phyloP scores from a whole-genome alignment of 1,284 basidiomycete species.

The Sanguinoderma infundibulare region DNA sequence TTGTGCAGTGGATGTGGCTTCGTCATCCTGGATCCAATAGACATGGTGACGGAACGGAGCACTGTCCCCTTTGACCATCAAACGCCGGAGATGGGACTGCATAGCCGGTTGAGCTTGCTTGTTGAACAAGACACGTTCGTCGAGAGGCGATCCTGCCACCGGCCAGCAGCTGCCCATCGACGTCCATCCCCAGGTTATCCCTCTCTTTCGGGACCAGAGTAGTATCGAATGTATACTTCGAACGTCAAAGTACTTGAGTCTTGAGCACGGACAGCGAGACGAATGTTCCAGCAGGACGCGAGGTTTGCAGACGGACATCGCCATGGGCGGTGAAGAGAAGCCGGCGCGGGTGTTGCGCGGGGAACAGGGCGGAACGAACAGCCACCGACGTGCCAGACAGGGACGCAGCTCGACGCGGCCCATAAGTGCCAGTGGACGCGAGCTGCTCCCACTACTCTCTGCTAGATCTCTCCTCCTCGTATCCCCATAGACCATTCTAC shows the following conservation, averaged over 20 bases:
- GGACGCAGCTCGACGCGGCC: not conserved
- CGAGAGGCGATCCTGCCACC: not conserved
- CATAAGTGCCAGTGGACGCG: not conserved
- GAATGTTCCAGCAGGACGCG: not conserved
- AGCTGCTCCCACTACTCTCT: not conserved
- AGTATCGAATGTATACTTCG: too few relatives aligned
- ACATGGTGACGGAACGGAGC: too few relatives aligned
- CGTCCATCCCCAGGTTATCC: too few relatives aligned
- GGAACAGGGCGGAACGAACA: not conserved
- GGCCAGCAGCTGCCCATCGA: not conserved
- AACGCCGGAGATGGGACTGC: not conserved
- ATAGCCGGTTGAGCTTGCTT: too few relatives aligned
- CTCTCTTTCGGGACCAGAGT: too few relatives aligned
- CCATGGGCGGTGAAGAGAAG: constrained; percentile 4
- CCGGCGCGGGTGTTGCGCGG: not conserved
- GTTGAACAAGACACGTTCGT: not conserved
- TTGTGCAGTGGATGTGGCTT: too few relatives aligned
- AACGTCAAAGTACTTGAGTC: too few relatives aligned
- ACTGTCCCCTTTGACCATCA: not conserved
- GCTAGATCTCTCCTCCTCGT: not conserved
- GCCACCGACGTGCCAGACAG: constrained; percentile 3
- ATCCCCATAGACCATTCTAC: constrained; percentile 16
- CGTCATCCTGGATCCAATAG: too few relatives aligned
- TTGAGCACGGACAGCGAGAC: too few relatives aligned
- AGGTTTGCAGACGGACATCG: constrained; percentile 4